phyloP scores from a whole-genome alignment of 306 rosid genomes.

The Neltuma alba region DNA sequence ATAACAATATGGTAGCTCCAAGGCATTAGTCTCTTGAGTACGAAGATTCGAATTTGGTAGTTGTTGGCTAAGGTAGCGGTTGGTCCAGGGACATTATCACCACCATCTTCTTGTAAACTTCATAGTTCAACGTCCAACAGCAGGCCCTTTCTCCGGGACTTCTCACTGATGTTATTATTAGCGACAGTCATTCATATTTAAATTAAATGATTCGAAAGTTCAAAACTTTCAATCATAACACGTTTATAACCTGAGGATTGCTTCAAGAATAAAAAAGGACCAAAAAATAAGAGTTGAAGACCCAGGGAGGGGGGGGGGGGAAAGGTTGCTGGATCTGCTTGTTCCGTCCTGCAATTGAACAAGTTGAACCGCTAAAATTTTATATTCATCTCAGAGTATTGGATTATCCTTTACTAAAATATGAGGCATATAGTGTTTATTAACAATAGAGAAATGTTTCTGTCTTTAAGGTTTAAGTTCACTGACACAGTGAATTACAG shows the following conservation, averaged over 20 bases:
- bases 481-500: neutral
- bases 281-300: no score
- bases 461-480: neutral
- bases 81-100: conserved; percentile 48
- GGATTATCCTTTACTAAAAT: conserved; percentile 10
- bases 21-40: conserved; percentile 68
- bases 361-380: neutral
- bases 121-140: conserved; percentile 40
- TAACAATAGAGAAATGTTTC: neutral
- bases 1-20: conserved; percentile 43
- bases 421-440: neutral
- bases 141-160: conserved; percentile 5
- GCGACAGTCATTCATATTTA: neutral
- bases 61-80: conserved; percentile 47
- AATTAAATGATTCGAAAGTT: neutral
- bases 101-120: conserved; percentile 37
- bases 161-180: conserved; percentile 4
- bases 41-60: conserved; percentile 64
- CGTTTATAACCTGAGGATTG: conserved; percentile 1
- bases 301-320: no score
- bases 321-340: neutral
- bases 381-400: neutral
- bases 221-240: conserved; percentile 10
- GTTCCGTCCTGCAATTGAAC: neutral
- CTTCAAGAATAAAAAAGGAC: neutral